phyloP scores from a whole-genome alignment of 2,329 filamentous ascomycete genomes.

The Ascochyta lentis region DNA sequence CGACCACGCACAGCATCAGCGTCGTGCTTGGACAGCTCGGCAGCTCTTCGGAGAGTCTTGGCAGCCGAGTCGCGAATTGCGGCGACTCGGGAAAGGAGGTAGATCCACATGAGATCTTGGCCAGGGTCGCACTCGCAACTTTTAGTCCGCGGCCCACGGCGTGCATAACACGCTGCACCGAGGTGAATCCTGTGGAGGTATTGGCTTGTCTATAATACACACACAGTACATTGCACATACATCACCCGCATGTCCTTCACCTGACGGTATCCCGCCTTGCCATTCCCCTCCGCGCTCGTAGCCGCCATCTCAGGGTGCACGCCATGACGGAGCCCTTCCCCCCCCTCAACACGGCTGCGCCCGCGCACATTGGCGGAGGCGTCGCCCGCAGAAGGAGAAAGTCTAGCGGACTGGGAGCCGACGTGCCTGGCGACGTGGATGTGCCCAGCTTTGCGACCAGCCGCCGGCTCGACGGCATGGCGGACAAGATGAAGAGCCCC shows the following conservation, averaged over 20 bases:
- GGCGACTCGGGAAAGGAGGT: conserved; percentile 3
- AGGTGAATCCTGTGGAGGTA: not conserved
- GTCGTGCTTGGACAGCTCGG: too few relatives aligned
- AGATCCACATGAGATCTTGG: conserved; percentile 1
- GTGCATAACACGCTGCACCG: not conserved
- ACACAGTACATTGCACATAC: not conserved
- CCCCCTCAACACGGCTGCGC: conserved; percentile 31
- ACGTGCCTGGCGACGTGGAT: conserved; percentile 61
- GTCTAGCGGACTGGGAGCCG: conserved; percentile 58
- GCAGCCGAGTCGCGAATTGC: conserved; percentile 24
- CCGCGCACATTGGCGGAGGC: conserved; percentile 24
- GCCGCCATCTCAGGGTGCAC: not conserved
- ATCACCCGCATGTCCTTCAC: not conserved
- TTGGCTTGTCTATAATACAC: conserved; percentile 1
- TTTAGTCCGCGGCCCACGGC: conserved; percentile 4
- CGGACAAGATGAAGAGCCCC: conserved; percentile 7
- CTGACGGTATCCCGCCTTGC: not conserved
- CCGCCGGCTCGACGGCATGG: conserved; percentile 13
- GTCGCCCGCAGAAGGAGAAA: conserved; percentile 47
- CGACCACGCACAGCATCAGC: too few relatives aligned
- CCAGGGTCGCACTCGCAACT: conserved; percentile 4
- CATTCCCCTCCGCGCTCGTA: not conserved
- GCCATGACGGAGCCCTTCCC: conserved; percentile 46
- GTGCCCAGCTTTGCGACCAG: conserved; percentile 59
- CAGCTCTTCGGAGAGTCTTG: conserved; percentile 6